phyloP scores from a whole-genome alignment of 2,329 filamentous ascomycete species.

The Aphanoascus verrucosus region DNA sequence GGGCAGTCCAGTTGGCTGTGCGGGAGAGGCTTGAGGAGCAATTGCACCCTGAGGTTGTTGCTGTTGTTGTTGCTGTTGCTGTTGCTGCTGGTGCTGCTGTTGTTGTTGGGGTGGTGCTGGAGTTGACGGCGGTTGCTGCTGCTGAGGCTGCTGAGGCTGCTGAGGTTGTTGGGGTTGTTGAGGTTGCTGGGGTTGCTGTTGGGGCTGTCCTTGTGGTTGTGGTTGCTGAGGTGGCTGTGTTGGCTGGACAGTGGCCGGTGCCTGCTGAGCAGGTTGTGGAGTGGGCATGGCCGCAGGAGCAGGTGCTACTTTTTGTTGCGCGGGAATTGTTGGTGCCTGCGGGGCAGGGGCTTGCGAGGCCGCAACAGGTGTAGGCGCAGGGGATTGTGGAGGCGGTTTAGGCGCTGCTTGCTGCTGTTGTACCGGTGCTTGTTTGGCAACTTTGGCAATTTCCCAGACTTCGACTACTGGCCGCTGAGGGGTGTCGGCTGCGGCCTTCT shows the following conservation, averaged over 20 bases:
- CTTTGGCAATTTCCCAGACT: slow-evolving; percentile 74
- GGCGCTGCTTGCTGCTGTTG: slow-evolving; percentile 17
- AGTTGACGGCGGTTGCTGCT: slow-evolving; percentile 5
- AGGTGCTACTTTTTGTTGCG: slow-evolving; percentile 15
- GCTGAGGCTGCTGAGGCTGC: slow-evolving; percentile 8
- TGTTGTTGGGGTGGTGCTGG: slow-evolving; percentile 7
- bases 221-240: slow-evolving; percentile 9
- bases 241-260: not conserved
- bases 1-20: slow-evolving; percentile 22
- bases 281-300: slow-evolving; percentile 6
- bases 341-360: slow-evolving; percentile 13
- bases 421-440: slow-evolving; percentile 29
- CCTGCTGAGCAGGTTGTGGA: slow-evolving; percentile 1
- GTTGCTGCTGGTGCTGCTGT: slow-evolving; percentile 7
- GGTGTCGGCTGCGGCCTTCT: slow-evolving; percentile 73
- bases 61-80: slow-evolving; percentile 8
- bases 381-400: slow-evolving; percentile 15
- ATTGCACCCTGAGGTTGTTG: slow-evolving; percentile 15
- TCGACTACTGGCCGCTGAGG: slow-evolving; percentile 73
- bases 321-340: slow-evolving; percentile 13
- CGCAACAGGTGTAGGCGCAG: slow-evolving; percentile 14
- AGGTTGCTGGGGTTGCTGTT: slow-evolving; percentile 11
- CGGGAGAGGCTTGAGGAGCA: slow-evolving; percentile 21
- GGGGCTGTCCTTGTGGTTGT: not conserved
- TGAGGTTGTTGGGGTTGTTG: slow-evolving; percentile 9